A percentile compares a stretch with the other conserved stretches of the same genome.
phyloP scores from a whole-genome alignment of 148 eudicot genomes.

The Amaranthus hypochondriacus region DNA sequence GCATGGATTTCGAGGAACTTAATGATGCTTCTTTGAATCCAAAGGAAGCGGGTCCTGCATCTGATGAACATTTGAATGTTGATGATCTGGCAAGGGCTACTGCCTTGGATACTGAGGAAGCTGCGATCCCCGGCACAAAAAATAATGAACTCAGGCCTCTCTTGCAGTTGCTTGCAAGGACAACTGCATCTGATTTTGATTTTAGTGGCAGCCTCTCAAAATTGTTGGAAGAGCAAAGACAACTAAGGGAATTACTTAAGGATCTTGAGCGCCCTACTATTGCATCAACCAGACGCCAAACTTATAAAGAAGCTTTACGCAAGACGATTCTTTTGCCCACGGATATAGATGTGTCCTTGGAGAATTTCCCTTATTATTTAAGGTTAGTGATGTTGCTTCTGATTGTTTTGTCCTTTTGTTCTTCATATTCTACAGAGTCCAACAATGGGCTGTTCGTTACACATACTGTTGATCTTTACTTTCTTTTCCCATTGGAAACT shows the following conservation, averaged over 20 bases:
- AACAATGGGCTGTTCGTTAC: no score
- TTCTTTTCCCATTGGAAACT: no score
- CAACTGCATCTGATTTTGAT: slow-evolving; percentile 46
- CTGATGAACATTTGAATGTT: slow-evolving; percentile 45
- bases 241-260: slow-evolving; percentile 42
- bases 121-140: slow-evolving; percentile 30
- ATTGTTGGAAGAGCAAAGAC: slow-evolving; percentile 53
- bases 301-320: slow-evolving; percentile 52
- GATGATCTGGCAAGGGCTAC: slow-evolving; percentile 35
- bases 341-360: slow-evolving; percentile 65
- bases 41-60: slow-evolving; percentile 36
- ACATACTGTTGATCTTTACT: no score
- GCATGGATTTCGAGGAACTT: slow-evolving; percentile 44
- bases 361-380: slow-evolving; percentile 75
- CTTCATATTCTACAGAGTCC: background rate
- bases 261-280: slow-evolving; percentile 40
- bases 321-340: slow-evolving; percentile 41
- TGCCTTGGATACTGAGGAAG: slow-evolving; percentile 44
- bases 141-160: slow-evolving; percentile 47
- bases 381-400: slow-evolving; percentile 41
- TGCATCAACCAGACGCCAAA: slow-evolving; percentile 50
- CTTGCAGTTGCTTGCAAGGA: slow-evolving; percentile 42
- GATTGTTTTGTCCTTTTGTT: background rate
- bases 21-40: slow-evolving; percentile 36
- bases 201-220: slow-evolving; percentile 44